Base-by-base conservation (phyloP, 2,329 filamentous ascomycete species). In the Juglanconis juglandina region DNA sequence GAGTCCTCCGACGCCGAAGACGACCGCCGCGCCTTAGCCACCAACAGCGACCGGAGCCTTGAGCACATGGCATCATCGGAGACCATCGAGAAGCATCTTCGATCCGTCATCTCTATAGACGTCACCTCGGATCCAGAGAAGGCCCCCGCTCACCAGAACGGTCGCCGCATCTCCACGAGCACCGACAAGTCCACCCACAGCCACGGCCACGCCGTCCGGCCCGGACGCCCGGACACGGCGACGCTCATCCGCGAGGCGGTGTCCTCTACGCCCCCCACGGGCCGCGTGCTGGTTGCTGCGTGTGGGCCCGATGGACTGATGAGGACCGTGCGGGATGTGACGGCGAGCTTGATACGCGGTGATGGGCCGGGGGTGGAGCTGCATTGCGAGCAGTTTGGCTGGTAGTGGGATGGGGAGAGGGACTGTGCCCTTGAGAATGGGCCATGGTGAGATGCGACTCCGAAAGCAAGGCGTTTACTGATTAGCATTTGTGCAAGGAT, bases 331-430 rank as follows among this genome's bases (percentile, higher is more conserved):
- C 73, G 80, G 49, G 72, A 77, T 34, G 75, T 77, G 0, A 75
- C 76, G 8, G 79, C 80, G 3, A 70, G 69, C 35, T 73, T 73
- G 64, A 81, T 83, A 41, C 70, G 68, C 1, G 69, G 72, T 1
- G 71, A 73, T 32, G 80, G 80, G 3, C 77, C 80, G 1, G 77
- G 75, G 34, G 73, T 83, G n/a, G 79, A 81, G 66, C 69, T 82
- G 51, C 79, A 82, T 66, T 79, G 76, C 63, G 80, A 82, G 66
- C 73, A 79, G 66, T 81, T 81, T 62, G 76, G 76, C 2, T 79
- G 77, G 77, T 79, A 30, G 17, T 11, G 24, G 24, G 24, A 24
- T 24, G 24, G 24, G 24, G 24, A 24, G 24, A 24, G 24, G 24
- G 2, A 24, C 24, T 2, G 24, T 24, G 24, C 24, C 24, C 24